A percentile compares a stretch with the other conserved stretches of the same genome.
phyloP scores from a whole-genome alignment of 345 rosid genomes.

The Boechera retrofracta region DNA sequence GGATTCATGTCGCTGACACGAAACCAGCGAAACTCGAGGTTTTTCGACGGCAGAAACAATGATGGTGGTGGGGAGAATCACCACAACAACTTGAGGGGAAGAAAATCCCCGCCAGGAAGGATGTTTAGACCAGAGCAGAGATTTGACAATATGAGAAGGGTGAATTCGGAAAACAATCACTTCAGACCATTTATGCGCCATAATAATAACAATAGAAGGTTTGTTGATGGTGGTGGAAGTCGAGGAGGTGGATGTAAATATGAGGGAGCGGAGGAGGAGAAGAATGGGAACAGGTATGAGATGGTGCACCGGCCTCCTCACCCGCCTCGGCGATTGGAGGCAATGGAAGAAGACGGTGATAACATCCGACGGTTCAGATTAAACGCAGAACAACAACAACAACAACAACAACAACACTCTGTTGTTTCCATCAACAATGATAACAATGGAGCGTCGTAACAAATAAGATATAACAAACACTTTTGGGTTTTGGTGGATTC shows the following conservation, averaged over 20 bases:
- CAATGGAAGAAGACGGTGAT: not conserved
- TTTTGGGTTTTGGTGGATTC: too few species aligned
- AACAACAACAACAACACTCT: too few species aligned
- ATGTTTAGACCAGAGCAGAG: conserved; percentile 32
- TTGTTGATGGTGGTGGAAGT: too few species aligned
- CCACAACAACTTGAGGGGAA: conserved; percentile 32
- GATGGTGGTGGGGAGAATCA: conserved; percentile 8
- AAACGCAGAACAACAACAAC: too few species aligned
- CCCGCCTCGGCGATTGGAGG: conserved; percentile 38
- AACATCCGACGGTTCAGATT: not conserved
- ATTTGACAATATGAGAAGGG: conserved; percentile 44
- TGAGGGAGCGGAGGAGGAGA: conserved; percentile 44
- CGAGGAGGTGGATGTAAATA: conserved; percentile 30
- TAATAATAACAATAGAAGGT: not conserved
- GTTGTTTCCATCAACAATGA: too few species aligned
- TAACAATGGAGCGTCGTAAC: too few species aligned
- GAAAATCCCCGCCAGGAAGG: conserved; percentile 44
- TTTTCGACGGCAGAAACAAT: conserved; percentile 50
- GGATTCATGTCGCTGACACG: conserved; percentile 50
- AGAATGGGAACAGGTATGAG: conserved; percentile 45
- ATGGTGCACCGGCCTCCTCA: conserved; percentile 36
- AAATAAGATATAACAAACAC: too few species aligned
- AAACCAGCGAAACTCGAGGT: conserved; percentile 43
- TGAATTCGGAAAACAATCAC: conserved; percentile 31
- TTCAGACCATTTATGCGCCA: conserved; percentile 43